Evolutionary conservation across 2,329 filamentous ascomycete genomes (phyloP).

Genomic region (Cladosporium sp.): DNA sequence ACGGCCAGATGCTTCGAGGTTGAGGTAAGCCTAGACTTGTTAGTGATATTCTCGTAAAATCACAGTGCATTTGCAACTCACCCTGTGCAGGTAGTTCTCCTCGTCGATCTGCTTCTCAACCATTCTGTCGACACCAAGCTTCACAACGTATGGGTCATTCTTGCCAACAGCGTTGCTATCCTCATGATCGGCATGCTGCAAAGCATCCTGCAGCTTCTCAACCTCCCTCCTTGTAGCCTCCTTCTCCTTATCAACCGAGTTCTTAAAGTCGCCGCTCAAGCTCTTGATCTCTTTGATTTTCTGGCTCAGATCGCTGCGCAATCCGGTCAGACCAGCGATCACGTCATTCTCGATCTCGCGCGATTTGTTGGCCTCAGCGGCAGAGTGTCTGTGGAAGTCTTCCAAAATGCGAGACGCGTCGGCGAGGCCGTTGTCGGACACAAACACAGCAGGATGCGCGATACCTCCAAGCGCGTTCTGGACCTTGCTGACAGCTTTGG

Average conservation of each 20-base stretch:
- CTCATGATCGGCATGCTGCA: conserved; percentile 68
- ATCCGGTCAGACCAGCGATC: conserved; percentile 75
- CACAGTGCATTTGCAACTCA: conserved; percentile 33
- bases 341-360: conserved; percentile 89
- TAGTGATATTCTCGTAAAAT: conserved; percentile 10
- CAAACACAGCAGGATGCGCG: conserved; percentile 67
- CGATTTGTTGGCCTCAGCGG: conserved; percentile 80
- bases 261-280: conserved; percentile 92
- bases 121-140: conserved; percentile 80
- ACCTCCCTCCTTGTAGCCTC: conserved; percentile 77
- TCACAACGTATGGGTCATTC: conserved; percentile 85
- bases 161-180: conserved; percentile 76
- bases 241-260: conserved; percentile 92
- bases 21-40: conserved; percentile 71
- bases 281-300: conserved; percentile 99
- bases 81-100: conserved; percentile 93
- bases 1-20: conserved; percentile 87
- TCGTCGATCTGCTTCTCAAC: conserved; percentile 91
- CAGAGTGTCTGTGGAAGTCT: conserved; percentile 74
- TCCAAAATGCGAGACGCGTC: conserved; percentile 79
- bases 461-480: conserved; percentile 81
- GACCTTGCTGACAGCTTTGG: conserved; percentile 77
- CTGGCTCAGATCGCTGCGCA: conserved; percentile 82
- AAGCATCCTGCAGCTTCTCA: conserved; percentile 70
- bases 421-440: conserved; percentile 75